Evolutionary conservation across 2,329 filamentous ascomycete species (phyloP), one percentile per base, ranked within the genome.

Genomic region (Zymoseptoria tritici): DNA sequence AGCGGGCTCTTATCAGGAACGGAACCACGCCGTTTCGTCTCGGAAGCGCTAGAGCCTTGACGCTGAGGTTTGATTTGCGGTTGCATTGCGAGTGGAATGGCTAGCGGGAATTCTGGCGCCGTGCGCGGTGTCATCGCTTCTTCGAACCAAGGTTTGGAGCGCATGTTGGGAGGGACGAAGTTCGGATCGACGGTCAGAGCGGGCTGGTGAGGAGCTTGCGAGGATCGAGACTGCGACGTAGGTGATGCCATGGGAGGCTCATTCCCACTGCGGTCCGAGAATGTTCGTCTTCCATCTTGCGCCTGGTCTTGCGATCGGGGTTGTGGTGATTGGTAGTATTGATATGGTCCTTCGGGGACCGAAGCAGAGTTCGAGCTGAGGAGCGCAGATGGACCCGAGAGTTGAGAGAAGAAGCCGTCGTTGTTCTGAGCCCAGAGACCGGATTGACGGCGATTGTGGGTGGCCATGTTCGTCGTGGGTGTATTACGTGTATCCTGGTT

Each of bases 1-100:
- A 99, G 81, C 56, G 95, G 94, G 64, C 93, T 97, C 69, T 89
- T 85, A 72, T 95, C 88, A 59, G 87, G 82, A 70, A 93, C 89
- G 76, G 89, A 84, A 58, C 81, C 79, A 60, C 73, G 70, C 63
- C 74, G 66, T 24, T 67, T 50, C 22, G 57, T 56, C 31, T 69
- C 64, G 16, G 61, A 62, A 13, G 57, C 57, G 51, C 62, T 67
- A 1, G 36, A 46, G 13, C 4, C 6, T 7, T 46, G 36, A 4
- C 36, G 36, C 36, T 46, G 36, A 4, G 36, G 36, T 6, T 46
- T 16, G 16, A 46, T 46, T 2, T 20, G 49, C 29, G 9, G 58
- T 4, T 13, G 61, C 53, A 52, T 58, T 57, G 36, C 36, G 13
- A 46, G 16, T 16, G 36, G 36, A 7, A 46, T 46, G 1, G 13